A percentile compares a stretch with the other conserved stretches of the same genome.
Evolutionary conservation across 306 rosid genomes (phyloP).

Genomic region (Abrus pulchellus): DNA sequence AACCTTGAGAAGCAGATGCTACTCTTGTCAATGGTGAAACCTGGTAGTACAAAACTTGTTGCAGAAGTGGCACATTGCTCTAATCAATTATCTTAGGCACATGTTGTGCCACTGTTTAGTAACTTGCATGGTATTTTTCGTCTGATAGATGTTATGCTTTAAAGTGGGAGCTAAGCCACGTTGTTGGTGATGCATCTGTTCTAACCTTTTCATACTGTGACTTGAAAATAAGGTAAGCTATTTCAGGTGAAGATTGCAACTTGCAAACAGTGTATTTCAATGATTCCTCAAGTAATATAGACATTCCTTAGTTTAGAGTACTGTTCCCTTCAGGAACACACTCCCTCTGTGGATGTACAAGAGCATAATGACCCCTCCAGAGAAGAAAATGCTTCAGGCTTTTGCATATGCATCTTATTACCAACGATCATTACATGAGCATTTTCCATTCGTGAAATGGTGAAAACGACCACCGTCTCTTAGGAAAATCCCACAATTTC

Average conservation of each 20-base stretch:
- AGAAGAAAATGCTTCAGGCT: constrained; percentile 9
- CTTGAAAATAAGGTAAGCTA: constrained; percentile 21
- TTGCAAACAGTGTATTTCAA: constrained; percentile 19
- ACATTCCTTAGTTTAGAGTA: constrained; percentile 34
- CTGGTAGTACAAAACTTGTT: neutral
- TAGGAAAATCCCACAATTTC: constrained; percentile 58
- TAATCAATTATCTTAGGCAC: neutral
- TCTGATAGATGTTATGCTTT: neutral
- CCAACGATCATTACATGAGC: constrained; percentile 77
- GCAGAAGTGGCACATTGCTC: constrained; percentile 30
- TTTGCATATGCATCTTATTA: constrained; percentile 18
- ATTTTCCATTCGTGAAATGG: constrained; percentile 70
- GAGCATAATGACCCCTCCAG: constrained; percentile 12
- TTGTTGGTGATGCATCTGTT: constrained; percentile 19
- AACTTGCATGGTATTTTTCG: constrained; percentile 19
- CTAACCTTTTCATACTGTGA: constrained; percentile 13
- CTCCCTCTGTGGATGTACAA: constrained; percentile 5
- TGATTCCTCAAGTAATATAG: constrained; percentile 33
- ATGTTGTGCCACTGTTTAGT: neutral
- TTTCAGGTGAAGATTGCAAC: constrained; percentile 35
- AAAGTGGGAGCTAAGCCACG: constrained; percentile 7
- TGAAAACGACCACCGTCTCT: constrained; percentile 72
- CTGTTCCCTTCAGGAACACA: constrained; percentile 32
- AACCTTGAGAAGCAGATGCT: neutral
- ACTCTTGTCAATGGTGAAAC: constrained; percentile 20